phyloP scores from a whole-genome alignment of 1,139 yeast species.

The Wickerhamomyces sp. region DNA sequence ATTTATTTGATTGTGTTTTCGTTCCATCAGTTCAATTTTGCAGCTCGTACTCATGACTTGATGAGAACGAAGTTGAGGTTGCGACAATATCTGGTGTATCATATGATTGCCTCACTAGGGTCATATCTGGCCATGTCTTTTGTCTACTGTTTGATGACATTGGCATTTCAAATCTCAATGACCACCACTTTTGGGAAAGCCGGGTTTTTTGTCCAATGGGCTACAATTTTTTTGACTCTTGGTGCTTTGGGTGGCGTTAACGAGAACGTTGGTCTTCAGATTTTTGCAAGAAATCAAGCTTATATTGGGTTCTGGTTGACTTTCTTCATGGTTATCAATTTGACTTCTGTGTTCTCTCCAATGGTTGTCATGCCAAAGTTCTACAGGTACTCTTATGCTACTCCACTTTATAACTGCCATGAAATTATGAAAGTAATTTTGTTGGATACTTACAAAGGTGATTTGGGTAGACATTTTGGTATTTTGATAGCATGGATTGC shows the following conservation, averaged over 20 bases:
- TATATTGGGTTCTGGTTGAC: slow-evolving; percentile 44
- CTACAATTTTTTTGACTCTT: slow-evolving; percentile 39
- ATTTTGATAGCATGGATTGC: slow-evolving; percentile 44
- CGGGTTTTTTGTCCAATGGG: slow-evolving; percentile 48
- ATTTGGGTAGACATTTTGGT: slow-evolving; percentile 43
- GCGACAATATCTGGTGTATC: slow-evolving; percentile 33
- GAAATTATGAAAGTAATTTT: slow-evolving; percentile 42
- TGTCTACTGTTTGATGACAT: slow-evolving; percentile 36
- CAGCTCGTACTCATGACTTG: slow-evolving; percentile 36
- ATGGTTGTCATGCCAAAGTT: slow-evolving; percentile 40
- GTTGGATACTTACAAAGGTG: slow-evolving; percentile 40
- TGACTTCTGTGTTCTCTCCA: slow-evolving; percentile 45
- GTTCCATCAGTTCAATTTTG: slow-evolving; percentile 45
- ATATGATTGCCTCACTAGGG: slow-evolving; percentile 38
- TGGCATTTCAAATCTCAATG: slow-evolving; percentile 39
- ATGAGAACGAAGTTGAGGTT: slow-evolving; percentile 37
- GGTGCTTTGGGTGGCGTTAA: slow-evolving; percentile 47
- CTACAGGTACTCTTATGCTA: slow-evolving; percentile 46
- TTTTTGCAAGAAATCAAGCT: slow-evolving; percentile 37
- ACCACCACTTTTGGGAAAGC: slow-evolving; percentile 35
- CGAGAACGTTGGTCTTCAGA: slow-evolving; percentile 37
- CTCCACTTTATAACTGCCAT: slow-evolving; percentile 45
- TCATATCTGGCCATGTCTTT: slow-evolving; percentile 39
- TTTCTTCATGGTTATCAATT: slow-evolving; percentile 38
- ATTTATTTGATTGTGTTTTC: slow-evolving; percentile 62